Base-by-base conservation (phyloP, 2,329 filamentous ascomycete species). In the Sporothrix pseudoabietina region DNA sequence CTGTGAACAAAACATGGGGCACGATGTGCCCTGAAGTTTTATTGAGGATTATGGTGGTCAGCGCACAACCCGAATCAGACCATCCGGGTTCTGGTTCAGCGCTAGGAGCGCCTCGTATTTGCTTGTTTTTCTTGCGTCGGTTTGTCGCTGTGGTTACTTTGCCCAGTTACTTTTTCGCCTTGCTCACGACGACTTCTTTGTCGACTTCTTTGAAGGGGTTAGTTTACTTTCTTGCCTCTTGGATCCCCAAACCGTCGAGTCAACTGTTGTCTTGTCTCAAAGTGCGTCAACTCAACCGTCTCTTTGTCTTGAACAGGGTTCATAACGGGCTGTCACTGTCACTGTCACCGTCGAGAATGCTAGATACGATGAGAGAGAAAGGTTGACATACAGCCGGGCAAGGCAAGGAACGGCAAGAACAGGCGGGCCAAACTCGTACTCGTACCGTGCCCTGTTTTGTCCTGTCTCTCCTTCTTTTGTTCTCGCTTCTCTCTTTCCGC, bases 11-110 rank as follows among this genome's bases (percentile, higher is more conserved):
- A 6, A 57, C 35, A 61, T 32, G 41, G 57, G n/a, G 39, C 10
- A 3, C 1, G 14, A 3, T 5, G n/a, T 47, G 22, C n/a, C n/a
- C 22, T 66, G 35, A 30, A 65, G 12, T 12, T 16, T 32, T 59
- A 5, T 32, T 26, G 52, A 7, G 26, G 35, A 59, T 16, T 59
- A 59, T 35, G 14, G 30, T 59, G 4, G 39, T 26, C 39, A 47
- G 39, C 39, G 39, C 61, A 44, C 61, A 44, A 30, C 4, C 39
- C 1, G 39, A 22, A 63, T 66, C 39, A 30, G 61, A 47, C 61
- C 39, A 66, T 66, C 39, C 39, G 12, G 61, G 61, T 66, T 19
- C 61, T 66, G 44, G 61, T 66, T 47, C 12, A 66, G 61, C 39
- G 61, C 61, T 47, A 66, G n/a, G 39, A 12, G 39, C 61, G 61